Base-by-base conservation (phyloP, 1,139 yeast genomes). In the Magnusiomyces paraingens region DNA sequence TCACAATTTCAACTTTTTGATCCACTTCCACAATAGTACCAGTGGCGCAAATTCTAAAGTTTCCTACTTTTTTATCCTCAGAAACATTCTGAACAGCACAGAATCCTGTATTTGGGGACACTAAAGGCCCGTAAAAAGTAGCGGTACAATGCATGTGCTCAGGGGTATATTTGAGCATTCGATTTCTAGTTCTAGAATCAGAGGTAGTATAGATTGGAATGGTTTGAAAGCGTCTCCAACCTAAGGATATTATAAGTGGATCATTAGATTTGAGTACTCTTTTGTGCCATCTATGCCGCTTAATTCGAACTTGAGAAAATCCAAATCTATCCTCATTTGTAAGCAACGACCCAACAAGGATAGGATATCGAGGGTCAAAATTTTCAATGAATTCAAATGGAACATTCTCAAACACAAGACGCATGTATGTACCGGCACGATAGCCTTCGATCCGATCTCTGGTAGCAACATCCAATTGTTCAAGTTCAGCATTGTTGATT, bases 241-340 rank as follows among this genome's bases (percentile, higher is more conserved):
- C 99, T 50, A 94, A 74, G 0, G 98, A 91, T 52, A 94, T 70
- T 59, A 94, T 89, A 61, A 94, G 77, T 1, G 99, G 99, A 73
- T 94, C 99, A 67, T 89, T 95, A 10, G 98, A 83, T 71, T 94
- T 94, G 64, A 94, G 77, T 55, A 94, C 89, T 76, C 90, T 90
- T 68, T 91, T 93, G 72, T 93, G 98, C 99, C 99, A 94, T 75
- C 99, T 84, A 69, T 94, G 99, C 70, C 97, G 84, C 80, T 96
- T 89, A 61, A 94, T 82, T 73, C 98, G 83, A 52, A 89, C 96
- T 67, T 88, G 93, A 75, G 90, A 79, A 63, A 87, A 85, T 14
- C 99, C 99, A 67, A 91, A 93, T 67, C 96, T 79, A 56, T 91
- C 86, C 68, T 94, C 99, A 15, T 95, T 88, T 22, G 94, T 80